Base-by-base conservation (phyloP, 2,329 filamentous ascomycete species). In the Diaporthe longicolla region DNA sequence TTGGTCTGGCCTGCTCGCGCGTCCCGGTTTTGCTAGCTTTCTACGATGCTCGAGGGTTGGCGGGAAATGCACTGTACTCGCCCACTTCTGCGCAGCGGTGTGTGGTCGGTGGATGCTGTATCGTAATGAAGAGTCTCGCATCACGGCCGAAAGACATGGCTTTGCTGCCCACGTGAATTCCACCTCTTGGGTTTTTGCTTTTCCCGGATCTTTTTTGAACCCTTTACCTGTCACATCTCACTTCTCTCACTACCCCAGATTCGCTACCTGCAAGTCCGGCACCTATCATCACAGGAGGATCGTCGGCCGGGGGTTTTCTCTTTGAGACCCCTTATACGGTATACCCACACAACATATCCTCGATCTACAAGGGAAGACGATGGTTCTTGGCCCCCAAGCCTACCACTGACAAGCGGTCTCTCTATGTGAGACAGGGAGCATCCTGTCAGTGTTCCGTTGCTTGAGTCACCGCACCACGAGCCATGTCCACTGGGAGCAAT, bases 401-500 rank as follows among this genome's bases (percentile, higher is more conserved):
- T 21, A 37, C 32, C 63, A 54, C 32, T 52, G 63, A 68, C n/a
- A 24, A 68, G 63, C 48, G 45, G 45, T 17, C n/a, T 26, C n/a
- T 54, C 63, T 54, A 40, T 48, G n/a, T 68, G 63, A 35, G 48
- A 54, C 63, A 68, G 63, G 63, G 48, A 26, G 48, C 1, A 68
- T 54, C 63, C 63, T 40, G 32, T 52, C 48, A 4, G 15, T 24
- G 32, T 68, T 29, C n/a, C 48, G 10, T 35, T 26, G 15, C 32
- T 52, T 15, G 55, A 63, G 35, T 55, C 45, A 52, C 43, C 35
- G 40, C 45, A 40, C 26, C 58, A 13, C 71, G 54, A 66, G 54
- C 71, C 61, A 74, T 75, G 72, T 55, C 71, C 71, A 72, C 65
- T 73, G 71, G 35, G 66, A 43, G 70, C 66, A 50, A 48, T 69